phyloP scores from a whole-genome alignment of 139 green algal genomes.

The Microglena sp. region DNA sequence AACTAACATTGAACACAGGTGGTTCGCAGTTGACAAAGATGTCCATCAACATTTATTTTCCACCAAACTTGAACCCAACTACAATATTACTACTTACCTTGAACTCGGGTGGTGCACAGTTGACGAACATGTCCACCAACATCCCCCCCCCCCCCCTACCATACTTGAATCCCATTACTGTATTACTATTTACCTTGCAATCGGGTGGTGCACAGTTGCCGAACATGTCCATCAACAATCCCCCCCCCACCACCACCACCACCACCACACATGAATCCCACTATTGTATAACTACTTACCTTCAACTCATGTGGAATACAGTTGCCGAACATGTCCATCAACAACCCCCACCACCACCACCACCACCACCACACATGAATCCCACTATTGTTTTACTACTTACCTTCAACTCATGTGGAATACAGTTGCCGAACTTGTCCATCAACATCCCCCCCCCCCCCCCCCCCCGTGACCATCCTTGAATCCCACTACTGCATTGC shows the following conservation, averaged over 20 bases:
- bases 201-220: not conserved
- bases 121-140: constrained; percentile 92
- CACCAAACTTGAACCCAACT: not conserved
- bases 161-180: not conserved
- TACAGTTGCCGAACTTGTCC: too few relatives aligned
- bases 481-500: not conserved
- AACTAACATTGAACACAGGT: constrained; percentile 2
- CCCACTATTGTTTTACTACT: not conserved
- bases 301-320: not conserved
- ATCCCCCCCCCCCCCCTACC: constrained; percentile 38
- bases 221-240: too few relatives aligned
- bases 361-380: not conserved
- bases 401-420: constrained; percentile 4
- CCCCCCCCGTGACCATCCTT: not conserved
- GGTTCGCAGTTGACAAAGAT: not conserved
- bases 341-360: too few relatives aligned
- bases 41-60: not conserved
- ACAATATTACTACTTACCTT: constrained; percentile 26
- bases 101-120: constrained; percentile 47
- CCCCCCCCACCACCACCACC: too few relatives aligned
- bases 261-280: not conserved
- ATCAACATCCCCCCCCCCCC: too few relatives aligned
- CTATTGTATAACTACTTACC: not conserved
- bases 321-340: too few relatives aligned
- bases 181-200: not conserved